Conservation (phyloP, 73 alveolate species). For the Paraurostyla sp. region DNA sequence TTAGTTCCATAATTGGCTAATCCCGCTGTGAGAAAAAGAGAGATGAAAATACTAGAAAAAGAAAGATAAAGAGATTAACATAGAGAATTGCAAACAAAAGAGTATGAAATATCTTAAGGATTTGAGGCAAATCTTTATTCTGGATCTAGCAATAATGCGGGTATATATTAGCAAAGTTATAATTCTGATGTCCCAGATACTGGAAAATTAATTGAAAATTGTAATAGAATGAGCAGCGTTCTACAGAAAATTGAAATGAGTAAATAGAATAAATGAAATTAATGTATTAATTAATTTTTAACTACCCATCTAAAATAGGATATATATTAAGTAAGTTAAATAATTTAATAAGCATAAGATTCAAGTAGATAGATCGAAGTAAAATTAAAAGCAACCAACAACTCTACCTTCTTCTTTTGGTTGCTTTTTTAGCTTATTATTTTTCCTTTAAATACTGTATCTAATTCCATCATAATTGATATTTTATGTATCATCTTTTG, state of each 20-base stretch:
- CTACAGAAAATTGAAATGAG: conserved; percentile 5
- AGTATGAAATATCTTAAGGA: conserved; percentile 6
- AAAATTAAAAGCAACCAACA: conserved; percentile 22
- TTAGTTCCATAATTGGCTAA: conserved; percentile 31
- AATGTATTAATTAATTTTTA: too few relatives aligned
- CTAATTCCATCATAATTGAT: conserved; percentile 13
- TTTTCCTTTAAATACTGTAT: conserved; percentile 6
- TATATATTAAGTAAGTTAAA: too few relatives aligned
- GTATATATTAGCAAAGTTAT: too few relatives aligned
- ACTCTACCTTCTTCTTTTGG: background rate
- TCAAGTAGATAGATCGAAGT: conserved; percentile 15
- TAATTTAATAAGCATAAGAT: background rate
- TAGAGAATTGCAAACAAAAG: conserved; percentile 3
- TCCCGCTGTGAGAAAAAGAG: conserved; percentile 46
- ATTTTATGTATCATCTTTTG: conserved; percentile 9
- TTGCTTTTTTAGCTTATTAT: background rate
- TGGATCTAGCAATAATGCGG: background rate
- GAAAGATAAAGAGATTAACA: conserved; percentile 2
- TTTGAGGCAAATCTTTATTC: conserved; percentile 6
- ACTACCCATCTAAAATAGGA: too few relatives aligned
- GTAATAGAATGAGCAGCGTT: conserved; percentile 4
- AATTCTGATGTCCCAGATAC: background rate
- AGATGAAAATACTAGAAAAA: conserved; percentile 34
- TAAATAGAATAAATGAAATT: background rate
- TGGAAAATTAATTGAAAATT: background rate